Evolutionary conservation across 2,329 filamentous ascomycete genomes (phyloP).

Genomic region (Graphiopsis chlorocephala): DNA sequence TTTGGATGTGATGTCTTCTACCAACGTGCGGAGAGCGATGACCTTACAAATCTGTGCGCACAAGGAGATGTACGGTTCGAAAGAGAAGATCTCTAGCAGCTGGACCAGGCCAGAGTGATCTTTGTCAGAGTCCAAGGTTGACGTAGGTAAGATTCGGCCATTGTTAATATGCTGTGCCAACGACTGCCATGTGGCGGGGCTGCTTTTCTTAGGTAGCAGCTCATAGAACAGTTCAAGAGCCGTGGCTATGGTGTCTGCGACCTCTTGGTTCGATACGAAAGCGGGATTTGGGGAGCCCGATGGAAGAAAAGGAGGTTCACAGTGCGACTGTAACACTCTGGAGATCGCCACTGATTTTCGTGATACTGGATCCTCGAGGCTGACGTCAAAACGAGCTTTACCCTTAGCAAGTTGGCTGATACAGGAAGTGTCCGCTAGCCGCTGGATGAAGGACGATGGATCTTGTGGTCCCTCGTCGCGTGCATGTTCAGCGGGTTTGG

Average conservation of each 20-base stretch:
- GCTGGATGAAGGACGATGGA: conserved; percentile 59
- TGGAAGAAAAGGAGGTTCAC: background rate
- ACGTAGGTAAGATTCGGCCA: background rate
- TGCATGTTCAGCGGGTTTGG: background rate
- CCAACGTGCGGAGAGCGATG: conserved; percentile 4
- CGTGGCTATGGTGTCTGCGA: background rate
- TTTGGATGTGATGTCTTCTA: conserved; percentile 21
- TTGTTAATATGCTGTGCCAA: background rate
- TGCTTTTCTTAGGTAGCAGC: background rate
- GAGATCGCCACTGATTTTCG: background rate
- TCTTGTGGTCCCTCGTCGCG: conserved; percentile 42
- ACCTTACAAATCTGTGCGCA: conserved; percentile 7
- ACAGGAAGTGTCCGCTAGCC: conserved; percentile 40
- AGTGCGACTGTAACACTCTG: background rate
- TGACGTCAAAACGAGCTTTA: background rate
- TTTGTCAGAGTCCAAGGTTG: background rate
- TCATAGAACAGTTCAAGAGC: background rate
- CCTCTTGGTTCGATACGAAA: background rate
- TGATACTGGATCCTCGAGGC: background rate
- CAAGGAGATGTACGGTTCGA: background rate
- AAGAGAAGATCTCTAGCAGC: background rate
- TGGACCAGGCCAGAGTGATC: background rate
- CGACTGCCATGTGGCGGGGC: background rate
- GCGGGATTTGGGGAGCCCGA: background rate
- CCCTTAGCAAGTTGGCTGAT: conserved; percentile 1